Percentiles rank a stretch among this genome's conserved stretches.
These are phyloP conservation scores for Conoideocrella luteorostrata DNA, from an alignment of 2,329 filamentous ascomycete genomes.

Conservation along the genomic window DNA sequence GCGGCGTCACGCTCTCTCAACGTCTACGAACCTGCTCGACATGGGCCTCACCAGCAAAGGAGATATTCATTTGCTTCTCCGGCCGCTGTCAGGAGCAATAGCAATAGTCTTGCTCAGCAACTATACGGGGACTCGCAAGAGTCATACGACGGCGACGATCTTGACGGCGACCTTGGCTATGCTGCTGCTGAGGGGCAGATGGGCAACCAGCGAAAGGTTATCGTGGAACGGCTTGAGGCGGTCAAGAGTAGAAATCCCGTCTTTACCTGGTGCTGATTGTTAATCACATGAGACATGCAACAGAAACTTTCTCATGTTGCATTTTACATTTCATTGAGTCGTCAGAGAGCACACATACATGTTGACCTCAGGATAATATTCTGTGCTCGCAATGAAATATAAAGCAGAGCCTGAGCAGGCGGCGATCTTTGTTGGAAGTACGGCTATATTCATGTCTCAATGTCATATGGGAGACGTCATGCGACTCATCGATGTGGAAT, in stretches of 20 bases:
- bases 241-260: slow-evolving; percentile 94
- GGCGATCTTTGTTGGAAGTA: background rate
- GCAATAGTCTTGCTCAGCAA: slow-evolving; percentile 46
- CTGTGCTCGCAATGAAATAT: background rate
- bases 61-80: slow-evolving; percentile 49
- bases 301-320: too few relatives aligned
- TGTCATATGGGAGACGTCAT: too few relatives aligned
- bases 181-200: slow-evolving; percentile 92
- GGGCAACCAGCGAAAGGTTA: slow-evolving; percentile 84
- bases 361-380: background rate
- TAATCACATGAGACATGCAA: too few relatives aligned
- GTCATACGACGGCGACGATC: slow-evolving; percentile 63
- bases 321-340: background rate
- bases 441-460: background rate
- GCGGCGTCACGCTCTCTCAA: slow-evolving; percentile 35
- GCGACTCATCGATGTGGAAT: too few relatives aligned
- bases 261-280: slow-evolving; percentile 81
- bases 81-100: slow-evolving; percentile 38
- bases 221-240: slow-evolving; percentile 91
- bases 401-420: background rate
- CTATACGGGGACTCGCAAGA: slow-evolving; percentile 47
- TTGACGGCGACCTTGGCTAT: slow-evolving; percentile 90
- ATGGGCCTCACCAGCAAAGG: slow-evolving; percentile 38
- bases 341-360: background rate
- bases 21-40: slow-evolving; percentile 39